Percentiles rank a stretch among this genome's conserved stretches.
These are phyloP conservation scores for Termitomyces eurrhizus DNA, from an alignment of 768 basidiomycete species.

Conservation along the genomic window DNA sequence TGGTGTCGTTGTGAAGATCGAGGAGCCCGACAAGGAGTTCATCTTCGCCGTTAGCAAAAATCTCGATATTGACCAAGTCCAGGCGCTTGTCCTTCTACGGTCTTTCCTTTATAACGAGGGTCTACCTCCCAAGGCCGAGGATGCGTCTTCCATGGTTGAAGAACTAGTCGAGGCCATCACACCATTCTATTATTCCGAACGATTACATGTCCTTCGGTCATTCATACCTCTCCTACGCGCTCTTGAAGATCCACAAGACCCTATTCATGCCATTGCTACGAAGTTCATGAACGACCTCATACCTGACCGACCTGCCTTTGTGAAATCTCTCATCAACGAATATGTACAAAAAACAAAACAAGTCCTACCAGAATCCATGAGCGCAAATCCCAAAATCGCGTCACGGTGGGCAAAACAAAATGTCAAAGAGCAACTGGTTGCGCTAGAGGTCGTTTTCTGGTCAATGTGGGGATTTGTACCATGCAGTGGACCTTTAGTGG, in stretches of 20 bases:
- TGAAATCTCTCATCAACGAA: constrained; percentile 53
- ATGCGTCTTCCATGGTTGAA: constrained; percentile 44
- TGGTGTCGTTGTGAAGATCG: constrained; percentile 57
- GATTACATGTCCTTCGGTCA: constrained; percentile 62
- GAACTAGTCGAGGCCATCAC: constrained; percentile 70
- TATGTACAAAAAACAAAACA: constrained; percentile 54
- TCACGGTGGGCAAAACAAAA: constrained; percentile 75
- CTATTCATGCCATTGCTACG: constrained; percentile 48
- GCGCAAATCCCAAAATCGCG: constrained; percentile 52
- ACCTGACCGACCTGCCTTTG: constrained; percentile 62
- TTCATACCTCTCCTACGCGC: constrained; percentile 76
- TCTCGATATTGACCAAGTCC: constrained; percentile 77
- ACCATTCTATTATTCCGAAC: constrained; percentile 80
- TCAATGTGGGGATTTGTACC: constrained; percentile 75
- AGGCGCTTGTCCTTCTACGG: constrained; percentile 69
- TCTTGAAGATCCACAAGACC: constrained; percentile 52
- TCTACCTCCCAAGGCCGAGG: constrained; percentile 45
- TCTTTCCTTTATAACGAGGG: constrained; percentile 80
- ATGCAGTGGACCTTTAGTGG: constrained; percentile 61
- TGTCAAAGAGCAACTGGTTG: constrained; percentile 69
- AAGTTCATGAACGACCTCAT: constrained; percentile 57
- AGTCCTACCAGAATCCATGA: constrained; percentile 39
- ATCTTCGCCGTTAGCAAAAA: constrained; percentile 66
- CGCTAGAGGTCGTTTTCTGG: constrained; percentile 88
- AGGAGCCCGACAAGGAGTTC: constrained; percentile 67